Percentiles rank a stretch among this genome's conserved stretches.
Evolutionary conservation across 768 basidiomycete genomes (phyloP).

Genomic region (Kwoniella dejecticola): DNA sequence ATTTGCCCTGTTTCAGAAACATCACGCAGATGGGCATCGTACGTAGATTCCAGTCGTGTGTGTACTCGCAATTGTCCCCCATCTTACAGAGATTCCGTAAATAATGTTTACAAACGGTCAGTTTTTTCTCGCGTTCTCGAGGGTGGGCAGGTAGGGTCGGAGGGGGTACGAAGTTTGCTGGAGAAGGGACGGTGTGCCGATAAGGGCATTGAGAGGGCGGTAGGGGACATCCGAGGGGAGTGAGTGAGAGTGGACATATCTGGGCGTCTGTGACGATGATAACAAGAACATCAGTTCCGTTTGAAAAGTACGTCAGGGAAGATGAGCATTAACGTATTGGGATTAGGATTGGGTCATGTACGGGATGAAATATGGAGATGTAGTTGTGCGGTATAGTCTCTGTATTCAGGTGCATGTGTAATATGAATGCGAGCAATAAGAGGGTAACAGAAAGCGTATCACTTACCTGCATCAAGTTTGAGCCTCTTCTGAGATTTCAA

Average conservation of each 20-base stretch:
- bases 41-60: conserved; percentile 97
- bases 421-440: too few species aligned
- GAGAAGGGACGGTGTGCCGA: conserved; percentile 84
- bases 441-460: not conserved
- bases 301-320: too few species aligned
- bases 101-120: conserved; percentile 98
- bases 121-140: conserved; percentile 56
- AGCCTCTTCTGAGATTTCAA: conserved; percentile 79
- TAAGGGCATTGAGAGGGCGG: conserved; percentile 89
- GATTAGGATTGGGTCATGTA: too few species aligned
- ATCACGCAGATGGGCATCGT: conserved; percentile 99
- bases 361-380: too few species aligned
- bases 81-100: conserved; percentile 97
- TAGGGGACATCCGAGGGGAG: conserved; percentile 81
- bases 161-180: conserved; percentile 85
- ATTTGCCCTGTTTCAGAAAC: conserved; percentile 97
- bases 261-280: conserved; percentile 71
- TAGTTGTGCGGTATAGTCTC: too few species aligned
- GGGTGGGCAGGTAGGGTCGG: conserved; percentile 77
- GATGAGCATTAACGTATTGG: too few species aligned
- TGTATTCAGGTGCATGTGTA: too few species aligned
- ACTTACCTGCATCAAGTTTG: conserved; percentile 86
- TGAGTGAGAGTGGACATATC: conserved; percentile 83
- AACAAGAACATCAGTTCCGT: too few species aligned
- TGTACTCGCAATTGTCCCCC: conserved; percentile 94